Base-by-base conservation (phyloP, 2,329 filamentous ascomycete genomes). In the Sporothrix mexicana region DNA sequence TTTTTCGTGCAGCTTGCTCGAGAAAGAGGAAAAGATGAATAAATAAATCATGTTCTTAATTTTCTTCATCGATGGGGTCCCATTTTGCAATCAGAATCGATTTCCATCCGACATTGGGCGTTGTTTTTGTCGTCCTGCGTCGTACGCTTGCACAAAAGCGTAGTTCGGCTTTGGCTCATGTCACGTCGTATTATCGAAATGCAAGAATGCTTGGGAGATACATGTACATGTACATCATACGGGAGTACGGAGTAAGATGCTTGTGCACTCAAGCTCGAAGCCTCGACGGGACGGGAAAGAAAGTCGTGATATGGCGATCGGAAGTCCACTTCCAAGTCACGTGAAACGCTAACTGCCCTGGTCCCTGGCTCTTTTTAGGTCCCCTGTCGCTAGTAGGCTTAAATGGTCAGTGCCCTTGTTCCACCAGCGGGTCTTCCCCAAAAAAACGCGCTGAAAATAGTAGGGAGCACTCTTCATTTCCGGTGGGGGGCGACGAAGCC, bases 261-360 rank as follows among this genome's bases (percentile, higher is more conserved):
- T 36, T 36, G 30, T 36, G 30, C 30, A 36, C 30, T 36, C 30
- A 36, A 36, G 30, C 30, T 36, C 30, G 4, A 36, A 36, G 30
- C 30, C 7, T 36, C 53, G 6, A 8, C 7, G 55, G 30, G 12
- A 20, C 25, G 23, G 2, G 15, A 8, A n/a, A 17, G 10, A 61
- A 41, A 10, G 57, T 62, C 61, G 41, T 47, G n/a, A 25, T 47
- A 30, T 47, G 61, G n/a, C 61, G 41, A 47, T 66, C 61, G 41
- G n/a, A 47, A 47, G 61, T 66, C 61, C 20, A 47, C 61, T 66
- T 66, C 36, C 41, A 64, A 66, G 41, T 66, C 61, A 66, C 61
- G 61, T 66, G 61, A 25, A 8, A 13, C 41, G n/a, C 41, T 66
- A 6, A 13, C n/a, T 8, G n/a, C 9, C 6, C 59, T 12, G 2